Evolutionary conservation across 257 asterid species (phyloP).

Genomic region (Paraleonurus japonicus): DNA sequence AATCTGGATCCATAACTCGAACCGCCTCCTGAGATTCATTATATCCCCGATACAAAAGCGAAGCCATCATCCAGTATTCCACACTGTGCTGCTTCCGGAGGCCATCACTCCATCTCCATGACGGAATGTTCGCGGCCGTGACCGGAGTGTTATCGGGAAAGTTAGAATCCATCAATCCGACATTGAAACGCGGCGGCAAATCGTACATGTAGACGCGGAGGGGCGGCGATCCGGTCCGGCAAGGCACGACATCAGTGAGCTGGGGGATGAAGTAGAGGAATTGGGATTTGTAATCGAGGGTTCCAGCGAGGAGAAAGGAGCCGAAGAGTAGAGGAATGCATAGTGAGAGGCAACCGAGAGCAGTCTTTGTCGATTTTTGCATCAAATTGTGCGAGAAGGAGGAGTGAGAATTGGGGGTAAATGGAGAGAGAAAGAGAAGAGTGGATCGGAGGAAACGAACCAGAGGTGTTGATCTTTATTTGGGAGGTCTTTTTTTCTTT

Average conservation of each 20-base stretch:
- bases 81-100: conserved; percentile 63
- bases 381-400: conserved; percentile 28
- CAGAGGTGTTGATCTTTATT: neutral
- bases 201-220: conserved; percentile 63
- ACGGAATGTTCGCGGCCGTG: conserved; percentile 41
- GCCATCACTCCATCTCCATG: conserved; percentile 52
- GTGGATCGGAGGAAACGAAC: conserved; percentile 19
- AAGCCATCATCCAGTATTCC: conserved; percentile 73
- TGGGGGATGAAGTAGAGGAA: conserved; percentile 50
- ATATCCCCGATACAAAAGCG: conserved; percentile 39
- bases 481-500: neutral
- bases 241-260: conserved; percentile 34
- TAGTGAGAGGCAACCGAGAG: conserved; percentile 40
- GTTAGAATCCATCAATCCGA: conserved; percentile 43
- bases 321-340: conserved; percentile 42
- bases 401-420: neutral
- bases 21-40: conserved; percentile 50
- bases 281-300: conserved; percentile 47
- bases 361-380: conserved; percentile 41
- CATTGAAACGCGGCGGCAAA: conserved; percentile 56
- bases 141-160: conserved; percentile 36
- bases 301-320: conserved; percentile 42
- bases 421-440: conserved; percentile 11
- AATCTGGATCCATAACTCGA: conserved; percentile 79
- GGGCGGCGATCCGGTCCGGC: conserved; percentile 37